These are phyloP conservation scores for Meripilus lineatus DNA, from an alignment of 1,284 basidiomycete species.

Conservation along the genomic window DNA sequence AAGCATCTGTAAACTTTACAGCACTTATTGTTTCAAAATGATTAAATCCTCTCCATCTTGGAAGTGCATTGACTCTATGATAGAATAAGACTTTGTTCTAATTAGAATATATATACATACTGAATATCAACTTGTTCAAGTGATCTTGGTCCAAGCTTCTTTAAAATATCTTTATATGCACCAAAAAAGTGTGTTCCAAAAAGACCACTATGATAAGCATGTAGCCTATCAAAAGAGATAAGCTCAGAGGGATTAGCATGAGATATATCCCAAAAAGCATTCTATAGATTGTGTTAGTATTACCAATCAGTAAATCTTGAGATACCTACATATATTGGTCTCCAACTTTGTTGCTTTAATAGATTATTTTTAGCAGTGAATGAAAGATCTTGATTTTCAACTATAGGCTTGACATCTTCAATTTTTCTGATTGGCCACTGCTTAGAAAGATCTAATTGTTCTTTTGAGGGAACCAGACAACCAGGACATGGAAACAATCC, in stretches of 20 bases:
- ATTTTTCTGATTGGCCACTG: background rate
- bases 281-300: too few species aligned
- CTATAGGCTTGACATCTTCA: background rate
- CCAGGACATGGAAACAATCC: conserved; percentile 8
- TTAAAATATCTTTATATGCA: background rate
- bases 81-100: too few species aligned
- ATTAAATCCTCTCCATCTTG: too few species aligned
- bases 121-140: too few species aligned
- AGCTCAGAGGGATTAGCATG: conserved; percentile 9
- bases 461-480: conserved; percentile 4
- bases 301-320: background rate
- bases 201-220: conserved; percentile 10
- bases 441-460: background rate
- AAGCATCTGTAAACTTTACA: too few species aligned
- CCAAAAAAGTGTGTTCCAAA: background rate
- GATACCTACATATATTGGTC: background rate
- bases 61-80: too few species aligned
- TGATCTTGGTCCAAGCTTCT: background rate
- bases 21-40: too few species aligned
- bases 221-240: conserved; percentile 11
- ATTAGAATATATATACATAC: too few species aligned
- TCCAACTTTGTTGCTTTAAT: background rate
- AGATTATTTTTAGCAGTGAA: background rate
- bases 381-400: too few species aligned
- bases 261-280: conserved; percentile 12